phyloP scores from a whole-genome alignment of 495 filamentous ascomycete species.

The Cryomyces minteri region DNA sequence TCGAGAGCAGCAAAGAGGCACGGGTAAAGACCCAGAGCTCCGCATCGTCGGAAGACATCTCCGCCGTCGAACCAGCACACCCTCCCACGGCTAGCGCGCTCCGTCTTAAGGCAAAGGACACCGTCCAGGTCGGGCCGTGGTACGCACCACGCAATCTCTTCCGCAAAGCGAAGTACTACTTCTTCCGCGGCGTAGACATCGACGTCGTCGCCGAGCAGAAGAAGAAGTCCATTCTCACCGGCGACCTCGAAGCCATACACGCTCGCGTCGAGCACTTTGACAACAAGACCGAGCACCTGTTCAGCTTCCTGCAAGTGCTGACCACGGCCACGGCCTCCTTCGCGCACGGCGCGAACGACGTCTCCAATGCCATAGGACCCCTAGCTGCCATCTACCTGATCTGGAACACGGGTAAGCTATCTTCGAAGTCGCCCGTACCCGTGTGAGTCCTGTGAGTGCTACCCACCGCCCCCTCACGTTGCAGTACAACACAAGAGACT shows the following conservation, averaged over 20 bases:
- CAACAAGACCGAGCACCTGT: slow-evolving; percentile 60
- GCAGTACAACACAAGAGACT: not conserved
- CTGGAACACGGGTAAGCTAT: slow-evolving; percentile 37
- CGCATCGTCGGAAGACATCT: too few relatives aligned
- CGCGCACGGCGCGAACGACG: slow-evolving; percentile 66
- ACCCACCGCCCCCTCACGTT: not conserved
- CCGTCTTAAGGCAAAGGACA: too few relatives aligned
- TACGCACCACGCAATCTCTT: not conserved
- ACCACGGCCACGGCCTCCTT: slow-evolving; percentile 62
- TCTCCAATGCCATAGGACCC: slow-evolving; percentile 59
- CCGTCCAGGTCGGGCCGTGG: not conserved
- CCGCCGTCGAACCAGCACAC: too few relatives aligned
- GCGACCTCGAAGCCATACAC: slow-evolving; percentile 26
- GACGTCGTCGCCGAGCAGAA: slow-evolving; percentile 10
- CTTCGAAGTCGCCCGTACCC: slow-evolving; percentile 33
- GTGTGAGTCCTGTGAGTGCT: slow-evolving; percentile 28
- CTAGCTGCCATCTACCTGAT: slow-evolving; percentile 50
- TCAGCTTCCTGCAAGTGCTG: slow-evolving; percentile 56
- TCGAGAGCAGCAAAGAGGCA: too few relatives aligned
- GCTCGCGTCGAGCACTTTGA: slow-evolving; percentile 43
- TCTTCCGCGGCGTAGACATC: slow-evolving; percentile 11
- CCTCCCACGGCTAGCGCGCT: too few relatives aligned
- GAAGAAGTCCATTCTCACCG: slow-evolving; percentile 7
- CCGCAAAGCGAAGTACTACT: slow-evolving; percentile 5
- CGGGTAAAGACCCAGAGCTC: too few relatives aligned